Conservation (phyloP, 768 basidiomycete genomes). For the Favolaschia claudopus region DNA sequence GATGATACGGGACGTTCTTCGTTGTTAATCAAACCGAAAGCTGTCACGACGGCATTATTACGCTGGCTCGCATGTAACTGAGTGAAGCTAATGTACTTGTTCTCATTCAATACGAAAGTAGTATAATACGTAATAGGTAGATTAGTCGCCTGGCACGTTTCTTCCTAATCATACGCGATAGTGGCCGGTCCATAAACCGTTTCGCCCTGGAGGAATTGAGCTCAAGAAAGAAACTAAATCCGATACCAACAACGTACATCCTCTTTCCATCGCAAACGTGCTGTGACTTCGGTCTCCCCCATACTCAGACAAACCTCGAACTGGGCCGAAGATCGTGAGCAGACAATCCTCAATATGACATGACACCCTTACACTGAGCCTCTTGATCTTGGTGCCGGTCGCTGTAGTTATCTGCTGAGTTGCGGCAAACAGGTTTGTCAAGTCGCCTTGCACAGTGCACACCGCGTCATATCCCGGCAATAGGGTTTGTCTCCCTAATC, state of each 20-base stretch:
- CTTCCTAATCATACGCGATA: constrained; percentile 24
- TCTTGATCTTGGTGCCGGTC: not conserved
- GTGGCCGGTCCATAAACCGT: constrained; percentile 27
- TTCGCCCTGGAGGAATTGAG: constrained; percentile 1
- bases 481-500: constrained; percentile 10
- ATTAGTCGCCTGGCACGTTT: no score
- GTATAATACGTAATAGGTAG: not conserved
- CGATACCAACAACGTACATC: constrained; percentile 5
- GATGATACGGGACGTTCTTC: not conserved
- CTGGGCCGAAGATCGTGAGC: not conserved
- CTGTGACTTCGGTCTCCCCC: constrained; percentile 30
- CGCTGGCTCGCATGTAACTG: constrained; percentile 11
- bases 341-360: not conserved
- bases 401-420: not conserved
- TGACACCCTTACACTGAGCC: not conserved
- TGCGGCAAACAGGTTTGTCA: constrained; percentile 7
- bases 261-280: constrained; percentile 27
- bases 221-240: not conserved
- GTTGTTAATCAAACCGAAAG: constrained; percentile 17
- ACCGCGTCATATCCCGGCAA: constrained; percentile 25
- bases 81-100: not conserved
- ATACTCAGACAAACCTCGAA: constrained; percentile 26
- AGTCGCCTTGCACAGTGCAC: constrained; percentile 19
- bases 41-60: constrained; percentile 21
- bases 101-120: not conserved